These are phyloP conservation scores for Pseudonitzschia pungens DNA, from an alignment of 108 stramenopile species.

Conservation along the genomic window DNA sequence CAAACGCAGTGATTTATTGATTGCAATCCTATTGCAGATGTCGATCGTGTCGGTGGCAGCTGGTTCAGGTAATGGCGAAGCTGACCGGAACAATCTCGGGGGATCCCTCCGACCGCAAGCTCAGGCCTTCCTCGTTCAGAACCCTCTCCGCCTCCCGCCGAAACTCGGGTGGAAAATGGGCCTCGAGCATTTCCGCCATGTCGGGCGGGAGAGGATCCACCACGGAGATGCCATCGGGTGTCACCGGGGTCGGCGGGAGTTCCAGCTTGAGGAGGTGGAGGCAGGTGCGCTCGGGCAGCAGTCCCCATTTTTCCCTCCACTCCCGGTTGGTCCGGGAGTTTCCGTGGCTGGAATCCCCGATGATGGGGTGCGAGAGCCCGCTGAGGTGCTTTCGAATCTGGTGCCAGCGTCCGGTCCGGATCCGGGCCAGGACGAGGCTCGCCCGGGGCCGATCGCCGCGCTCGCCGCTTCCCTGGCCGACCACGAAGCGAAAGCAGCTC, in stretches of 20 bases:
- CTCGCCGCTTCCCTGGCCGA: constrained; percentile 59
- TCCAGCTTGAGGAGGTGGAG: constrained; percentile 69
- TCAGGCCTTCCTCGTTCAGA: constrained; percentile 66
- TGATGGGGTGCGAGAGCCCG: constrained; percentile 81
- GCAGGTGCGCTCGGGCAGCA: constrained; percentile 68
- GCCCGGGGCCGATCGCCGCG: constrained; percentile 49
- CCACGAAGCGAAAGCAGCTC: constrained; percentile 70
- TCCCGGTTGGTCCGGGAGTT: constrained; percentile 58
- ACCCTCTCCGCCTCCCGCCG: constrained; percentile 48
- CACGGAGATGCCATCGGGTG: constrained; percentile 66
- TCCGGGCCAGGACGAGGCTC: constrained; percentile 73
- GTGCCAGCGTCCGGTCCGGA: constrained; percentile 81
- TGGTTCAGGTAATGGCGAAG: neutral
- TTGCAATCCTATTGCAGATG: neutral
- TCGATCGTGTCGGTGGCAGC: no score
- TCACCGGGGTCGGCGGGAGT: constrained; percentile 42
- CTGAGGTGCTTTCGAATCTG: constrained; percentile 86
- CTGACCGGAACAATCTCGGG: constrained; percentile 2
- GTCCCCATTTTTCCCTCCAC: constrained; percentile 59
- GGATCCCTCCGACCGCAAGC: neutral
- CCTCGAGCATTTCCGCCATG: constrained; percentile 61
- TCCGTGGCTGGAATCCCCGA: constrained; percentile 84
- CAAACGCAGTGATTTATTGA: neutral
- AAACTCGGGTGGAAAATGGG: constrained; percentile 61
- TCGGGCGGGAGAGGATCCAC: constrained; percentile 58